phyloP scores from a whole-genome alignment of 179 eudicot genomes.

The Vitellaria paradoxa region DNA sequence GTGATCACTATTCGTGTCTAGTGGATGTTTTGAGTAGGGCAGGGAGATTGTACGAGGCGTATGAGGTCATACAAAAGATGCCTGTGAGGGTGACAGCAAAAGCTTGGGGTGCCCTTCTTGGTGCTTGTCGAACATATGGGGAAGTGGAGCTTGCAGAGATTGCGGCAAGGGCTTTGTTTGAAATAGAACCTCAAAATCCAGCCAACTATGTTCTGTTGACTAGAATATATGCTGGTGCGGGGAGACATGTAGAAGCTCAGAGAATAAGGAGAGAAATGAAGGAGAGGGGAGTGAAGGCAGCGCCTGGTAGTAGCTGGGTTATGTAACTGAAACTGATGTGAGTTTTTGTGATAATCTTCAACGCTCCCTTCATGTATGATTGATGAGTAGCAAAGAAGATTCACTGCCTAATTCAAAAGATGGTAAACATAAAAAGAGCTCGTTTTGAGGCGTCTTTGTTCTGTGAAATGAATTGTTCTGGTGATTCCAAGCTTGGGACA shows the following conservation, averaged over 20 bases:
- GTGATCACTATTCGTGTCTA: slow-evolving; percentile 70
- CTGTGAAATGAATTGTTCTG: background rate
- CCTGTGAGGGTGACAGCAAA: slow-evolving; percentile 61
- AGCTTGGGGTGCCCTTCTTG: slow-evolving; percentile 81
- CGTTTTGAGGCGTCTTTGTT: background rate
- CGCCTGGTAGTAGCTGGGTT: slow-evolving; percentile 74
- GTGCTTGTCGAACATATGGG: slow-evolving; percentile 65
- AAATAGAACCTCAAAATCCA: slow-evolving; percentile 67
- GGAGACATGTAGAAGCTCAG: slow-evolving; percentile 58
- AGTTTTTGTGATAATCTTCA: background rate
- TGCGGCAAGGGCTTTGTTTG: slow-evolving; percentile 59
- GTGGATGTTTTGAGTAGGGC: slow-evolving; percentile 71
- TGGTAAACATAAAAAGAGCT: background rate
- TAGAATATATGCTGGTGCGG: slow-evolving; percentile 50
- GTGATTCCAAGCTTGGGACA: background rate
- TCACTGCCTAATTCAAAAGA: background rate
- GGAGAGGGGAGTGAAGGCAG: slow-evolving; percentile 49
- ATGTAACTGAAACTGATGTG: slow-evolving; percentile 23
- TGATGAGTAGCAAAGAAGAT: background rate
- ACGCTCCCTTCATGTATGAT: no score
- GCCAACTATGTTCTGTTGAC: slow-evolving; percentile 65
- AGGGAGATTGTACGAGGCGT: slow-evolving; percentile 59
- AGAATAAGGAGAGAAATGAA: slow-evolving; percentile 50
- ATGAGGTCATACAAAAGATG: slow-evolving; percentile 47
- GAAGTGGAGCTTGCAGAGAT: slow-evolving; percentile 63